Base-by-base conservation (phyloP, 1,139 yeast species). In the Yarrowia galli region DNA sequence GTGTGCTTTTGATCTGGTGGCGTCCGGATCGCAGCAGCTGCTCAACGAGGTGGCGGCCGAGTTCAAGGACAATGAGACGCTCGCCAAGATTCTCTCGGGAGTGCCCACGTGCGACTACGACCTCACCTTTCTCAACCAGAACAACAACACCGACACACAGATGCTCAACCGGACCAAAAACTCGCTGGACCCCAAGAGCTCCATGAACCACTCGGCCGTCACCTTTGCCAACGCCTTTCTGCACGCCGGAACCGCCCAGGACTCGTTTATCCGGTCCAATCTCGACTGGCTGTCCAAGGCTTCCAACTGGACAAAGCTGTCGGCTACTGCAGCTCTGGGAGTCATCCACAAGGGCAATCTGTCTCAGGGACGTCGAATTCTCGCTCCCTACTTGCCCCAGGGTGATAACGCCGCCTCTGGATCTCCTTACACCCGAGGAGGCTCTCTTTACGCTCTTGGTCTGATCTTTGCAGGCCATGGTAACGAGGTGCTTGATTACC, bases 301-400 rank as follows among this genome's bases (percentile, higher is more conserved):
- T 15, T 89, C 96, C 66, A 93, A 93, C 79, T 95, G 99, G 99
- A 93, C 98, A 10, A 95, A 95, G 77, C 95, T 95, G 77, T 88
- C 97, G 0, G 98, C 99, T 8, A 95, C 99, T 38, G 99, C 99
- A 22, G 98, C 98, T 16, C 83, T 96, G 70, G 99, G 99, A 77
- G 99, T 95, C 42, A 93, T 95, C 73, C 99, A 95, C 76, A 91
- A 90, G 75, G 99, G 99, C 67, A 93, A 95, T 77, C 84, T 95
- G 71, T 86, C 97, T 0, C 97, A 92, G 77, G 99, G 99, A 69
- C 88, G 88, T 77, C 86, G 89, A 71, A 88, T 95, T 67, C 84
- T 95, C 77, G 89, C 89, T 72, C 98, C 99, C 42, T 96, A 95
- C 76, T 84, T 95, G 70, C 98, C 99, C 53, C 85, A 88, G 51